These are phyloP conservation scores for Limnanthes douglasii DNA, from an alignment of 345 rosid genomes.

Conservation along the genomic window DNA sequence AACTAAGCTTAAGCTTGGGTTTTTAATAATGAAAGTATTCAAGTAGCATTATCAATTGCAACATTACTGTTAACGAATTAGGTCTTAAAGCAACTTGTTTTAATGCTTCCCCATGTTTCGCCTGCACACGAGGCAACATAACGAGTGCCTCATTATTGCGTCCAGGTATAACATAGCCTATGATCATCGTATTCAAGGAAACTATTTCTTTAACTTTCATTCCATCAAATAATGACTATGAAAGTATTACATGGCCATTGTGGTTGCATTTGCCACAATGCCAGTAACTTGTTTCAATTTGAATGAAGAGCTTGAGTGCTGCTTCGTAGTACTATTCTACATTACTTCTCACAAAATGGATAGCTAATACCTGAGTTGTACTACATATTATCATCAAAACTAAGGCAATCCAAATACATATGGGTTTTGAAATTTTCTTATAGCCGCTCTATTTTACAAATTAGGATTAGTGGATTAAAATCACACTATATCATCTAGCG, in stretches of 20 bases:
- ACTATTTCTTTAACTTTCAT: conserved; percentile 59
- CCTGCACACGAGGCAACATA: conserved; percentile 53
- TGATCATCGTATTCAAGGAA: conserved; percentile 83
- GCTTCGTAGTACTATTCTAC: conserved; percentile 39
- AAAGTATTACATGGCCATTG: conserved; percentile 61
- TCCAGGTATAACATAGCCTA: conserved; percentile 50
- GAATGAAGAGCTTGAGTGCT: conserved; percentile 52
- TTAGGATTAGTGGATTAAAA: no score
- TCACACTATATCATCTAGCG: no score
- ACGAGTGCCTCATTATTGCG: conserved; percentile 40
- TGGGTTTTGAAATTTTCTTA: no score
- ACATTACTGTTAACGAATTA: conserved; percentile 73
- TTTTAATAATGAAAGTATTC: no score
- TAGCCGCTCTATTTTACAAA: no score
- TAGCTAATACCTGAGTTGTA: no score
- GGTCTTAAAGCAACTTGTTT: conserved; percentile 24
- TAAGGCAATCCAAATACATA: no score
- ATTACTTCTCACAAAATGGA: no score
- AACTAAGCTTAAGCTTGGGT: no score
- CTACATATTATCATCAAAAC: no score
- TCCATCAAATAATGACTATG: conserved; percentile 37
- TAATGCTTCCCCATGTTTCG: conserved; percentile 8
- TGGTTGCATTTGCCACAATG: conserved; percentile 57
- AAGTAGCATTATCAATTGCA: no score
- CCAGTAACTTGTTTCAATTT: conserved; percentile 51